phyloP scores from a whole-genome alignment of 2,329 filamentous ascomycete genomes.

The Cladosporium sp. region DNA sequence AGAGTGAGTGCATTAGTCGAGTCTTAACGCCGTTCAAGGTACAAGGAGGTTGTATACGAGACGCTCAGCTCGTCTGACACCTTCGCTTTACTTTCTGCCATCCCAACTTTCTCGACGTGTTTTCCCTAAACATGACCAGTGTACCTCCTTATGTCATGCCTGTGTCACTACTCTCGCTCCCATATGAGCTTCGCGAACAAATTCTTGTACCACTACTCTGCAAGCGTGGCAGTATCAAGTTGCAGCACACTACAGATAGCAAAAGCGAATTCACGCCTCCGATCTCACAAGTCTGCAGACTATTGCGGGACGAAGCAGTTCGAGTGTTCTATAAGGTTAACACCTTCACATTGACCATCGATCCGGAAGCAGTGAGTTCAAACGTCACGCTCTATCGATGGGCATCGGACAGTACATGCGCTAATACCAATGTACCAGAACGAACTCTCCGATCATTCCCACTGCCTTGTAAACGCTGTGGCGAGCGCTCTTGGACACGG shows the following conservation, averaged over 20 bases:
- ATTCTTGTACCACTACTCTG: slow-evolving; percentile 23
- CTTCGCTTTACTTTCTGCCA: not conserved
- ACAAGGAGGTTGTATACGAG: too few relatives aligned
- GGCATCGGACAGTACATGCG: not conserved
- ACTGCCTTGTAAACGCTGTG: not conserved
- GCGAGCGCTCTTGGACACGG: not conserved
- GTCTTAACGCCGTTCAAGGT: too few relatives aligned
- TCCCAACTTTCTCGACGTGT: not conserved
- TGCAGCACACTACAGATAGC: slow-evolving; percentile 23
- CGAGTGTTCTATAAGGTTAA: slow-evolving; percentile 27
- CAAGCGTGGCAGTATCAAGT: slow-evolving; percentile 23
- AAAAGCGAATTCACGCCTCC: slow-evolving; percentile 21
- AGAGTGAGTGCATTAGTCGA: too few relatives aligned
- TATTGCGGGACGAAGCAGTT: slow-evolving; percentile 24
- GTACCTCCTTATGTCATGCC: not conserved
- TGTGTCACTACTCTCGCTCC: slow-evolving; percentile 20
- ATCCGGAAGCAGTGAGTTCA: slow-evolving; percentile 18
- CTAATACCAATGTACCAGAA: not conserved
- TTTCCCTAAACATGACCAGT: not conserved
- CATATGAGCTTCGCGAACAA: slow-evolving; percentile 25
- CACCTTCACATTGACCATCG: slow-evolving; percentile 26
- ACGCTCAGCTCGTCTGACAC: too few relatives aligned
- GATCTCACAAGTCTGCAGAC: slow-evolving; percentile 24
- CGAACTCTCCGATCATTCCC: not conserved
- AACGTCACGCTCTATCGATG: not conserved